Evolutionary conservation across 139 green algal genomes (phyloP), one percentile per base, ranked within the genome.

Genomic region (Tetraselmis striata): DNA sequence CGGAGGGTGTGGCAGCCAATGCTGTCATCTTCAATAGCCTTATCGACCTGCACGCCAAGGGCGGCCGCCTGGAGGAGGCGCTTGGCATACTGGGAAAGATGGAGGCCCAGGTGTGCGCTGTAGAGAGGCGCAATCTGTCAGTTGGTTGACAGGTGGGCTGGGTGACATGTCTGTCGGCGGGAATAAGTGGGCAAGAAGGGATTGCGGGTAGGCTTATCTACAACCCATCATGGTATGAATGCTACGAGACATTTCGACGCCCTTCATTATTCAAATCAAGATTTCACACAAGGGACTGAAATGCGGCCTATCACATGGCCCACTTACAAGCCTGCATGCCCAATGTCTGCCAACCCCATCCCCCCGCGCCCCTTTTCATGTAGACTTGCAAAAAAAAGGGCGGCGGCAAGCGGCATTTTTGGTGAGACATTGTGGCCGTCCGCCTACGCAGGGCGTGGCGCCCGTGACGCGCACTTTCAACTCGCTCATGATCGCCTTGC

Each of bases 391-490:
- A 28, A 25, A 59, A 28, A 80, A 87, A 80, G 5, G 29, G 2
- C 28, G 76, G 28, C 29, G 2, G 76, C 24, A 29, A 23, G 25
- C 29, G 27, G 28, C 76, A 24, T 32, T 11, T 28, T 58, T 23
- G 76, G 76, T 27, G 25, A 27, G 29, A 5, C 25, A 25, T 28
- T 0, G 5, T 5, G 2, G 28, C 2, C 26, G 23, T 23, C 25
- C 23, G 32, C 23, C n/a, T 29, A 59, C 79, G 30, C 88, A 94
- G 90, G 92, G 90, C 79, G 94, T 95, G 30, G 90, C 94, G 80
- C 91, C 93, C 1, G 94, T 96, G 80, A 90, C 92, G 29, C 90
- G 91, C 59, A 97, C 94, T 24, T 97, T 96, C 91, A 97, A 97
- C 89, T 95, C 94, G 0, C 80, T 85, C 59, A 91, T 92, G 77